Evolutionary conservation across 176 grass and related monocot species (phyloP).

Genomic region (Hyparrhenia diplandra): DNA sequence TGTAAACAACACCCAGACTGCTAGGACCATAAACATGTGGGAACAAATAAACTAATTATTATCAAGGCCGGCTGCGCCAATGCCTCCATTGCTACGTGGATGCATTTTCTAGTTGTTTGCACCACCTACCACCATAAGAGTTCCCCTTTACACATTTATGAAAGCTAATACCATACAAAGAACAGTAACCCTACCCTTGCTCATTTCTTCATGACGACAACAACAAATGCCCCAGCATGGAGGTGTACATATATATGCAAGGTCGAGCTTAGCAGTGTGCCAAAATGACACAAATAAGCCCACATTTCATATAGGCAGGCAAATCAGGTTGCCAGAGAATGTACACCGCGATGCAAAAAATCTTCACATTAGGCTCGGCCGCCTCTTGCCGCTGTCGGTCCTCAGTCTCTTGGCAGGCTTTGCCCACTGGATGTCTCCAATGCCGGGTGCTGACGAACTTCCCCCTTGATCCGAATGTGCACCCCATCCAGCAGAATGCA

Average conservation of each 20-base stretch:
- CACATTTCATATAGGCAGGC: neutral
- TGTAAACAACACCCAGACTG: too few species aligned
- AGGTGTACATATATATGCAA: neutral
- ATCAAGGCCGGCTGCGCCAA: neutral
- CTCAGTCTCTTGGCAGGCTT: constrained; percentile 81
- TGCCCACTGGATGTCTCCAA: constrained; percentile 95
- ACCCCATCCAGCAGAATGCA: constrained; percentile 53
- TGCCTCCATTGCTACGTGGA: neutral
- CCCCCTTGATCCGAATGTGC: constrained; percentile 30
- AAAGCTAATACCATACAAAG: constrained; percentile 26
- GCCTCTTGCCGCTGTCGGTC: constrained; percentile 80
- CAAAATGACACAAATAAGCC: neutral
- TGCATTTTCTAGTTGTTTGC: neutral
- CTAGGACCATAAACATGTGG: neutral
- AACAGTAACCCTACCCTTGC: neutral
- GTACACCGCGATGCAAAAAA: constrained; percentile 17
- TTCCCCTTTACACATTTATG: constrained; percentile 32
- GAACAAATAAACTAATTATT: neutral
- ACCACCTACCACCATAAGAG: neutral
- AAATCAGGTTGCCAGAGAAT: constrained; percentile 24
- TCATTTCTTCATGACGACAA: neutral
- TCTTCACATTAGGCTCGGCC: constrained; percentile 79
- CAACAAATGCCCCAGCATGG: neutral
- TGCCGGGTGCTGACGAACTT: constrained; percentile 22
- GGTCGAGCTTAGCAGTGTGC: neutral